Evolutionary conservation across 2,329 filamentous ascomycete genomes (phyloP), one percentile per base, ranked within the genome.

Genomic region (Ilyonectria sp.): DNA sequence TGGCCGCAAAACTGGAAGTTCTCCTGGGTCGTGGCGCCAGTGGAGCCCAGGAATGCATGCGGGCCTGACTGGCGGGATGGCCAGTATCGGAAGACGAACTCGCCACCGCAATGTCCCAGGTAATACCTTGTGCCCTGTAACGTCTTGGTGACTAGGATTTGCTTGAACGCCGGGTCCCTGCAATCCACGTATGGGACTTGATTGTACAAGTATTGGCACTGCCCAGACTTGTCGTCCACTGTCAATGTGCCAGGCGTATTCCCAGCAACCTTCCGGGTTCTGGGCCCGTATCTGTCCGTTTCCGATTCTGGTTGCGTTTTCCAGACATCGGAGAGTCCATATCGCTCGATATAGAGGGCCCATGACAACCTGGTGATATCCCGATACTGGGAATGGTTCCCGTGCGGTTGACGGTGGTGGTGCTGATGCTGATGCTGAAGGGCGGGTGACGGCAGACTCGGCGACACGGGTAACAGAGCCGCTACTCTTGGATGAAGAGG

Each of bases 11-110:
- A 74, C 9, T 8, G 6, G 37, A 74, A 69, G 31, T 61, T 23
- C 0, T 8, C 2, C 6, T 26, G 26, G 11, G 15, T 6, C 15
- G 46, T 31, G 1, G 17, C 4, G 19, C 13, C 21, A 4, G 13
- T 1, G 21, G 10, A 15, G 9, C 52, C 59, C 47, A 46, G 21
- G 6, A 40, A 52, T 17, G 23, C 6, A 6, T 37, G 11, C 35
- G 17, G 5, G 19, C n/a, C 15, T 10, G 7, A 21, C 26, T n/a
- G 9, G 29, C 1, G 15, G 4, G 8, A 17, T 9, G 40, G 6
- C 19, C 29, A 31, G 52, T 72, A 76, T n/a, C 59, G 70, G 49
- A 80, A 78, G 56, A 80, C 74, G 40, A 73, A 78, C 21, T 72
- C 71, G 23, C 78, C 76, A 1, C 67, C 70, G 2, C 17, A 0